Base-by-base conservation (phyloP, 2,329 filamentous ascomycete species). In the Penicillium vulpinum region DNA sequence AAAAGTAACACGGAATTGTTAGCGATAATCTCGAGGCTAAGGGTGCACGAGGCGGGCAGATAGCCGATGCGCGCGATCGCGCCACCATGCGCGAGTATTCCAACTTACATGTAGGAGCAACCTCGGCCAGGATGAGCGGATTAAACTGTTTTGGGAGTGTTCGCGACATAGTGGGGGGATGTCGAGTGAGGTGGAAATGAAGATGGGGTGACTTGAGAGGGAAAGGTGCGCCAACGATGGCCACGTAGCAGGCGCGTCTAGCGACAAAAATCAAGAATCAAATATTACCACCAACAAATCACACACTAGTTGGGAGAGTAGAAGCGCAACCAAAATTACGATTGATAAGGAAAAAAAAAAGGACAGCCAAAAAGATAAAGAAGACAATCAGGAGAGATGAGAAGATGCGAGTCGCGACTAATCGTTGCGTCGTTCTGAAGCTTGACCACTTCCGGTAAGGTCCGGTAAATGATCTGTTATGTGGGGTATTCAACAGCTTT, bases 241-340 rank as follows among this genome's bases (percentile, higher is more conserved):
- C 74, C 75, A 78, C 75, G 75, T 77, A 73, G 75, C 73, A 74
- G 73, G 75, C 70, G 77, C 72, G 73, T 77, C 72, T 53, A 56
- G 55, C 39, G 51, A 51, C 33, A 53, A 53, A 62, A 51, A 48
- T 53, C 24, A 53, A 38, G 41, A 40, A 24, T 59, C 50, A 45
- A 61, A 68, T 58, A 58, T 66, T 62, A 65, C 38, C 28, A 51
- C 36, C 6, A 10, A 51, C 60, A 26, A 10, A 22, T 46, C n/a
- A 5, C n/a, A 13, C 13, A 31, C 40, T 21, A n/a, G n/a, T 35
- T 35, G 29, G 36, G 9, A 36, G 33, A 39, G 8, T n/a, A 33
- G 24, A 48, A 46, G 36, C 39, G 41, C 24, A 29, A 44, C 48
- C 21, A 50, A 29, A 46, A 21, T 29, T 40, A 51, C 3, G 51